Evolutionary conservation across 2,329 filamentous ascomycete genomes (phyloP).

Genomic region (Aspergillus fumigatiaffinis): DNA sequence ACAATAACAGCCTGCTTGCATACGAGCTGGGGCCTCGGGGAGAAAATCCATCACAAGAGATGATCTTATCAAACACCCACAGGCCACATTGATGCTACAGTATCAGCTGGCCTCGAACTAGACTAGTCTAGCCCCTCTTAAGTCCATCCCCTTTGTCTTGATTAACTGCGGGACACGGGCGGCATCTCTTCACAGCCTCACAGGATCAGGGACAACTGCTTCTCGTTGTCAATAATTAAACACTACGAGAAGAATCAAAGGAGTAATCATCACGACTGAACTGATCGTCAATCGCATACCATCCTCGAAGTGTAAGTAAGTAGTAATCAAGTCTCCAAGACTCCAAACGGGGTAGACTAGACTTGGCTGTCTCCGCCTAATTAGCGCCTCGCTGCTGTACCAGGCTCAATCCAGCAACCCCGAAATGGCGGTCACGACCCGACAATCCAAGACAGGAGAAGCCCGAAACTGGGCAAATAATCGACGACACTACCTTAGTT

Average conservation of each 20-base stretch:
- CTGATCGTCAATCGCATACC: not conserved
- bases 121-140: not conserved
- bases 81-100: not conserved
- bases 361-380: conserved; percentile 1
- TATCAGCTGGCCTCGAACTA: not conserved
- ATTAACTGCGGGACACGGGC: not conserved
- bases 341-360: not conserved
- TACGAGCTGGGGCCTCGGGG: not conserved
- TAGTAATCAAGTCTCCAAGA: not conserved
- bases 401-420: conserved; percentile 10
- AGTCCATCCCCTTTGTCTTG: not conserved
- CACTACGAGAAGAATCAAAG: not conserved
- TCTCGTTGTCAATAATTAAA: not conserved
- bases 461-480: not conserved
- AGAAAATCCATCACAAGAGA: not conserved
- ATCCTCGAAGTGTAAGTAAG: not conserved
- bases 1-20: not conserved
- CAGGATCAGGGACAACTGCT: not conserved
- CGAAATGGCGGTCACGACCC: conserved; percentile 15
- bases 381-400: conserved; percentile 9
- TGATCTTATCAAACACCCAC: not conserved
- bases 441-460: conserved; percentile 4
- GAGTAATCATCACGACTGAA: not conserved
- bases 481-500: not conserved
- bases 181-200: not conserved